Conservation (phyloP, 805 yeast species). For the Myxozyma vanderwaltii region DNA sequence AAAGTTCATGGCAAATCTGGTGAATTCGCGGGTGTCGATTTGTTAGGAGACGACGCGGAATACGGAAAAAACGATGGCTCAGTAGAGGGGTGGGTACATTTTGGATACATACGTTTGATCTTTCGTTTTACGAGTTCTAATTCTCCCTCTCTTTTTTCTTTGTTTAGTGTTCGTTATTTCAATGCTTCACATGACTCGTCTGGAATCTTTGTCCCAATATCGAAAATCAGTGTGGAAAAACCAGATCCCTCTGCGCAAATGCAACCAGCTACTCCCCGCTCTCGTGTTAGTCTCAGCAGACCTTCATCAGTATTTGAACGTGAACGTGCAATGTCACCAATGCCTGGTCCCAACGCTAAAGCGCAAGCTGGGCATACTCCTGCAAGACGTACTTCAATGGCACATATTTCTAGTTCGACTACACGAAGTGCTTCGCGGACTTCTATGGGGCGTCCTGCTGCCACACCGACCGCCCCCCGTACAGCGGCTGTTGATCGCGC, state of each 20-base stretch:
- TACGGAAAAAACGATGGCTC: slow-evolving; percentile 88
- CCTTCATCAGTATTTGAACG: slow-evolving; percentile 7
- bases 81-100: slow-evolving; percentile 55
- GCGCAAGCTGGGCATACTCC: slow-evolving; percentile 17
- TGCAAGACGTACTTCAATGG: slow-evolving; percentile 25
- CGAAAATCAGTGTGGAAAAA: slow-evolving; percentile 2
- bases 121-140: no score
- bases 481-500: slow-evolving; percentile 5
- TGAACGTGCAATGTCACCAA: slow-evolving; percentile 20
- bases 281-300: slow-evolving; percentile 20
- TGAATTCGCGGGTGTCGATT: slow-evolving; percentile 82
- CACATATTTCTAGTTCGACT: slow-evolving; percentile 9
- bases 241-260: not conserved
- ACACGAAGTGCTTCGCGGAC: slow-evolving; percentile 20
- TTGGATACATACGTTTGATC: not conserved
- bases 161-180: slow-evolving; percentile 25
- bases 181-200: slow-evolving; percentile 20
- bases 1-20: slow-evolving; percentile 68
- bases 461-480: slow-evolving; percentile 8
- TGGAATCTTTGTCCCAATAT: slow-evolving; percentile 24
- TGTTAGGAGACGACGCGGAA: slow-evolving; percentile 61
- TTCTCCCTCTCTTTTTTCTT: no score
- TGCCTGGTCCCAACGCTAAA: not conserved
- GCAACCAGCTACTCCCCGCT: slow-evolving; percentile 16
- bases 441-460: slow-evolving; percentile 7